Conservation (phyloP, 805 yeast species). For the Nakazawaea pomicola region DNA sequence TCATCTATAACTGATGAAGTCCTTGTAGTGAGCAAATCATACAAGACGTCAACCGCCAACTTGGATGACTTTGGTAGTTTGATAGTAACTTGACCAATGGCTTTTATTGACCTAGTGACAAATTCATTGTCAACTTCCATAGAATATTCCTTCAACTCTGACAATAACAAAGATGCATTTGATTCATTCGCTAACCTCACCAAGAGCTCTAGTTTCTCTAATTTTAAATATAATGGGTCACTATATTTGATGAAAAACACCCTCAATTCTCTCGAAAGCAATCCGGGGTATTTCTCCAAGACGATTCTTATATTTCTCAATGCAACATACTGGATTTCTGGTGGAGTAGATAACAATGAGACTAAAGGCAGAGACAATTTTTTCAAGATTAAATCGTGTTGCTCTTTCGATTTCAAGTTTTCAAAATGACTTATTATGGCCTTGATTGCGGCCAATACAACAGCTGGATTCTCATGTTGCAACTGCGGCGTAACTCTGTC, state of each 20-base stretch:
- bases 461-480: conserved; percentile 96
- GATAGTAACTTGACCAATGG: conserved; percentile 69
- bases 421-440: conserved; percentile 69
- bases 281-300: conserved; percentile 79
- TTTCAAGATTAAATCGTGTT: conserved; percentile 43
- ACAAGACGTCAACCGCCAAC: conserved; percentile 56
- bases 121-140: conserved; percentile 83
- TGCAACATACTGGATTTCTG: conserved; percentile 94
- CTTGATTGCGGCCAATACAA: conserved; percentile 80
- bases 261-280: conserved; percentile 73
- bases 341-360: conserved; percentile 80
- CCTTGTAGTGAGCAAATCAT: conserved; percentile 55
- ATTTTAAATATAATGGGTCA: conserved; percentile 73
- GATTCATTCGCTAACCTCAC: conserved; percentile 60
- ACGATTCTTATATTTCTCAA: conserved; percentile 86
- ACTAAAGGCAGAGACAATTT: conserved; percentile 84
- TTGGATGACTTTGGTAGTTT: conserved; percentile 48
- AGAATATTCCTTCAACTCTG: conserved; percentile 74
- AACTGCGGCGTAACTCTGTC: conserved; percentile 91
- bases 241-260: conserved; percentile 87
- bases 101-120: conserved; percentile 59
- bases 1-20: conserved; percentile 60
- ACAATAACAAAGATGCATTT: conserved; percentile 53
- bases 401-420: conserved; percentile 35
- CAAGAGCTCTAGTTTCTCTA: conserved; percentile 73